Percentiles rank a stretch among this genome's conserved stretches.
Evolutionary conservation across 129 eudicot genomes (phyloP).

Genomic region (Flaveria bidentis): DNA sequence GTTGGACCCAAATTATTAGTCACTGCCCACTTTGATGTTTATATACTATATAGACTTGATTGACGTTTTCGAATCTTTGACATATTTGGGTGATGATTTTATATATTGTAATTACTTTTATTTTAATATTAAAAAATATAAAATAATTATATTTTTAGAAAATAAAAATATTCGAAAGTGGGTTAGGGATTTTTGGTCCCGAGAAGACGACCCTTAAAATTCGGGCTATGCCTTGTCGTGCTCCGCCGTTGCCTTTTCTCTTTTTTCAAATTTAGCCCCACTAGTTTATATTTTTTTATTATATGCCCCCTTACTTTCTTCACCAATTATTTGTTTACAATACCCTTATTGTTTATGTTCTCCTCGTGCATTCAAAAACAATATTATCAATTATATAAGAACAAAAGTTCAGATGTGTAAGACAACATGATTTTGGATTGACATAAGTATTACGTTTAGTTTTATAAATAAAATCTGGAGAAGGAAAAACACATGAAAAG

Average conservation of each 20-base stretch:
- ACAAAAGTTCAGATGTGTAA: background rate
- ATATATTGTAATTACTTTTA: background rate
- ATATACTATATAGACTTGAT: background rate
- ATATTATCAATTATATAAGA: background rate
- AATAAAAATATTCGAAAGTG: constrained; percentile 24
- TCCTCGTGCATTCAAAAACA: background rate
- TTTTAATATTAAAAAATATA: background rate
- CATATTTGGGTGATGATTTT: background rate
- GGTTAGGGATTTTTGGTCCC: constrained; percentile 25
- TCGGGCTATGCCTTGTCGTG: constrained; percentile 38
- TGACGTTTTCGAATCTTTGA: no score
- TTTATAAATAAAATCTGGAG: no score
- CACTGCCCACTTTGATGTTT: background rate
- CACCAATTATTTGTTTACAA: background rate
- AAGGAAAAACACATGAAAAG: no score
- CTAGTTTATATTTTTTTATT: constrained; percentile 18
- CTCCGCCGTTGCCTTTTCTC: constrained; percentile 41
- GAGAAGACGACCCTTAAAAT: constrained; percentile 39
- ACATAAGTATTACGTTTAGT: no score
- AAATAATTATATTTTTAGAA: background rate
- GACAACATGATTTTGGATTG: no score
- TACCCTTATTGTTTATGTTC: background rate
- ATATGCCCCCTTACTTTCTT: constrained; percentile 21
- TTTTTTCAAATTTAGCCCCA: constrained; percentile 30
- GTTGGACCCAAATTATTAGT: background rate